phyloP scores from a whole-genome alignment of 768 basidiomycete genomes.

The Suillus occidentalis region DNA sequence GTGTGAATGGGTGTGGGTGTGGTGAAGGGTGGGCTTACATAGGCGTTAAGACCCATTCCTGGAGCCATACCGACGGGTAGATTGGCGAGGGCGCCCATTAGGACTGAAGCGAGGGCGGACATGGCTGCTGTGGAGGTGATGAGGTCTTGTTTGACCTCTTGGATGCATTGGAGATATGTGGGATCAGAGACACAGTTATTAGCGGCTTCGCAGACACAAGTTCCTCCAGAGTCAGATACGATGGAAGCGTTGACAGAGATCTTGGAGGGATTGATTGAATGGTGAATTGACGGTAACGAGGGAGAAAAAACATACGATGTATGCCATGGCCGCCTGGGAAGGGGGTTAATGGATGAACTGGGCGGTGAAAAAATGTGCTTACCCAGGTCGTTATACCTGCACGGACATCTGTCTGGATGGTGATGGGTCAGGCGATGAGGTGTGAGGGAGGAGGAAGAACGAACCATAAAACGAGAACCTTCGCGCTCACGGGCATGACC shows the following conservation, averaged over 20 bases:
- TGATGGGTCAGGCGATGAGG: too few relatives aligned
- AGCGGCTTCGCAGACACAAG: constrained; percentile 68
- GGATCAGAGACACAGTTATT: constrained; percentile 56
- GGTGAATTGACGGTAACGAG: background rate
- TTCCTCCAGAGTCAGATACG: constrained; percentile 73
- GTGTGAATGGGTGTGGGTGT: background rate
- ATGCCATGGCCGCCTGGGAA: constrained; percentile 2
- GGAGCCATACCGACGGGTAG: constrained; percentile 90
- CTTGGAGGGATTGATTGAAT: constrained; percentile 33
- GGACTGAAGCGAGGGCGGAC: constrained; percentile 68
- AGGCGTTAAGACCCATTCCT: constrained; percentile 81
- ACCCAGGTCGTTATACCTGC: constrained; percentile 85
- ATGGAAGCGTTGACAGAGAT: constrained; percentile 87
- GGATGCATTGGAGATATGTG: constrained; percentile 56
- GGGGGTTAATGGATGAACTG: constrained; percentile 10
- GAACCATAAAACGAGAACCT: constrained; percentile 62
- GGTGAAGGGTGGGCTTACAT: constrained; percentile 39
- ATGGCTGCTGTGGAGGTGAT: constrained; percentile 83
- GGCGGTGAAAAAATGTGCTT: constrained; percentile 22
- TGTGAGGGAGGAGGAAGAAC: constrained; percentile 21
- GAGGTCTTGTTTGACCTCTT: constrained; percentile 68
- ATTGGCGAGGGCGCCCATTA: constrained; percentile 85
- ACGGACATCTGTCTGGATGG: constrained; percentile 81
- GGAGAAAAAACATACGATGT: constrained; percentile 3
- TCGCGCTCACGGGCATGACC: constrained; percentile 61